Base-by-base conservation (phyloP, 1,284 basidiomycete genomes). In the Malassezia nana region DNA sequence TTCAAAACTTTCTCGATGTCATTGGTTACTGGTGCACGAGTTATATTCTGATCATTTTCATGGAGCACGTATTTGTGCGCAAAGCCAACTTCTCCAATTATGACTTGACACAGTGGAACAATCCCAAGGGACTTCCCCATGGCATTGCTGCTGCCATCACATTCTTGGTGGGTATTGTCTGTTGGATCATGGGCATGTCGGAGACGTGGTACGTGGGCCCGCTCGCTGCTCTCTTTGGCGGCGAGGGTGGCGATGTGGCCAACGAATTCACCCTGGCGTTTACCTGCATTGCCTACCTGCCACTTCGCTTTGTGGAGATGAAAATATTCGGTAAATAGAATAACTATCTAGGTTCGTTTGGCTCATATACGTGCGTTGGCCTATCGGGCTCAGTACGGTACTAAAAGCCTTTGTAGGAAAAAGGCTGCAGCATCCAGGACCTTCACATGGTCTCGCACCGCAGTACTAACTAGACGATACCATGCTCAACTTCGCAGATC, bases 401-500 rank as follows among this genome's bases (percentile, higher is more conserved):
- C n/a, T n/a, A n/a, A 32, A 32, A 4, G 13, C 4, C 13, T 38
- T 18, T 9, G 35, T 8, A 32, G 25, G 24, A 50, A 8, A 30
- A 50, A 26, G n/a, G n/a, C 81, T 81, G 82, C 82, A 80, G 80
- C 82, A 83, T 81, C 81, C 78, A 83, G 82, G 82, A 84, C 84
- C 83, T 82, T 82, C 82, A 78, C 79, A 81, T 84, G 83, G 83
- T 84, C 82, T 83, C 82, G 83, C 82, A 84, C 82, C 82, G 78
- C 83, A 82, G 82, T 84, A 84, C 83, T 84, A 82, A 83, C 83
- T 83, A 76, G 80, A 81, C 82, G 80, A 82, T 80, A 83, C 81
- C 80, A 79, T 78, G 81, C 79, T 84, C 84, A 82, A 82, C 82
- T 83, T 79, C 81, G 80, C 82, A 83, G 82, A 83, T 84, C 82